Base-by-base conservation (phyloP, 2,329 filamentous ascomycete genomes). In the Ceratocystis albifundus region DNA sequence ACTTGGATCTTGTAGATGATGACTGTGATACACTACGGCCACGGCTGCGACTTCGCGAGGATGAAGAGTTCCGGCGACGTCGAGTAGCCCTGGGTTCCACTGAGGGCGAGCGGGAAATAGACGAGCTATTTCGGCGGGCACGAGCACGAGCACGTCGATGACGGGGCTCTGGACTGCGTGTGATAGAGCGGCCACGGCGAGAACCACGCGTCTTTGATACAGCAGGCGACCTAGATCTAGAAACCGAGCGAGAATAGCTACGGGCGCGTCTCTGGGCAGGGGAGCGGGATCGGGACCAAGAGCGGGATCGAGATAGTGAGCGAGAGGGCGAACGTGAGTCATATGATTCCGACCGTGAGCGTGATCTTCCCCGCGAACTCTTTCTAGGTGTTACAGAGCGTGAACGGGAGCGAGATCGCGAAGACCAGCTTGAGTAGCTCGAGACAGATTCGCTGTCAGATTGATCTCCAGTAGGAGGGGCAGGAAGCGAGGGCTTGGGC, bases 401-500 rank as follows among this genome's bases (percentile, higher is more conserved):
- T 44, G 79, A 80, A 64, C 77, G 74, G 12, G 81, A 81, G 44
- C 75, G 74, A 44, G 80, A 80, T 62, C 79, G 75, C 1, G 80
- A 80, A 2, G 82, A 85, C 73, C 84, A 84, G 12, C 82, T 84
- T 4, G 83, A 85, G 73, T 91, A 93, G 76, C 88, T 90, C 7
- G 87, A 90, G 8, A 86, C 84, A 0, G 87, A 90, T 59, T 89
- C 87, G 0, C 86, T 86, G 68, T 87, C 85, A 0, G 86, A 87
- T 62, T 84, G 80, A 44, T 79, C 79, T 7, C 76, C 78, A 1
- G 79, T 78, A 25, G 84, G 80, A 0, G 89, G 78, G 1, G 90
- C 85, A 4, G 89, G 88, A 28, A 89, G 78, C 1, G 88, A 82
- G 2, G 92, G 91, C 74, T 95, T 94, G 12, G 92, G 92, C 76